These are phyloP conservation scores for Acacia crassicarpa DNA, from an alignment of 306 rosid species.

Conservation along the genomic window DNA sequence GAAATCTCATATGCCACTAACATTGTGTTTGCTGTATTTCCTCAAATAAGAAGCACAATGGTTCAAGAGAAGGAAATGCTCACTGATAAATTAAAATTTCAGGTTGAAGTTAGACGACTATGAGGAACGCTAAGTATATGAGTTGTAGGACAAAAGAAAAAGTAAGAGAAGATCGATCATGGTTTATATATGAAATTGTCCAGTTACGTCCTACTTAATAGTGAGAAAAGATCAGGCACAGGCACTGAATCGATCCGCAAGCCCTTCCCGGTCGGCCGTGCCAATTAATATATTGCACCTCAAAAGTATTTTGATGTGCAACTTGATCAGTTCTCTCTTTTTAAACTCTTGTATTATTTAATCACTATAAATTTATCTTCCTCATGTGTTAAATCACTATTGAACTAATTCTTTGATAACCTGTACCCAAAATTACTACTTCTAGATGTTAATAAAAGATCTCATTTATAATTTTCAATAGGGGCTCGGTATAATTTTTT, in stretches of 20 bases:
- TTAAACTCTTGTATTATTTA: background rate
- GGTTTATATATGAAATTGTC: background rate
- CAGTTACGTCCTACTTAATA: background rate
- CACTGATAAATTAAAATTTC: background rate
- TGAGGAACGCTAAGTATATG: background rate
- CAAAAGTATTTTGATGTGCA: background rate
- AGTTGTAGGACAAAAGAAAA: background rate
- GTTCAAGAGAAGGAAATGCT: background rate
- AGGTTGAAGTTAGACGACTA: background rate
- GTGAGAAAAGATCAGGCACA: background rate
- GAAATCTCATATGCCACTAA: background rate
- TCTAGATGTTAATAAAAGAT: too few relatives aligned
- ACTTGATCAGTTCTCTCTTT: background rate
- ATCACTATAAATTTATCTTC: background rate
- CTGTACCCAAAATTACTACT: background rate
- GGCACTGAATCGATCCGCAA: background rate
- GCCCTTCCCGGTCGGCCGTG: background rate
- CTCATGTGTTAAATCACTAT: background rate
- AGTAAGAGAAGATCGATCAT: background rate
- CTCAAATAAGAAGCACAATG: background rate
- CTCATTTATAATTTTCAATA: too few relatives aligned
- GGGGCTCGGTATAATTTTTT: background rate
- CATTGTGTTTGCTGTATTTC: background rate
- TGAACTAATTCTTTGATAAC: background rate
- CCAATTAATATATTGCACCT: background rate